Evolutionary conservation across 148 eudicot genomes (phyloP).

Genomic region (Hydrangea macrophylla): DNA sequence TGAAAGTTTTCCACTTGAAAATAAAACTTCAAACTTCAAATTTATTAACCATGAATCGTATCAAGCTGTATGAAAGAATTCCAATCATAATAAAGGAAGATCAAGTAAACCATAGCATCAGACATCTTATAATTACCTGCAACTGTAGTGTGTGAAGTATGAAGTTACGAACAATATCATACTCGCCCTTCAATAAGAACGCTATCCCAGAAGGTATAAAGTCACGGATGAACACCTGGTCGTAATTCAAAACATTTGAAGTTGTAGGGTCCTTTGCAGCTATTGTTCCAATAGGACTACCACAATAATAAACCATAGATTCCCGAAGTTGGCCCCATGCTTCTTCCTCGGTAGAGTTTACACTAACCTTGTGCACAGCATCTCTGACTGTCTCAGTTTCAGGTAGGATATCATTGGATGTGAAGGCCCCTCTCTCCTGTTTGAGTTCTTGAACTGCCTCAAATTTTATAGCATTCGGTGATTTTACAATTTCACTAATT

Average conservation of each 20-base stretch:
- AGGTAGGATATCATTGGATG: slow-evolving; percentile 18
- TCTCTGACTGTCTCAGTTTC: slow-evolving; percentile 15
- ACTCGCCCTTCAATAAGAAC: slow-evolving; percentile 52
- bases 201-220: slow-evolving; percentile 53
- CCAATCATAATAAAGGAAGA: neutral
- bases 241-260: slow-evolving; percentile 50
- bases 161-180: slow-evolving; percentile 54
- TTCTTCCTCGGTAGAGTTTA: slow-evolving; percentile 48
- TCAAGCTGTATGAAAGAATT: neutral
- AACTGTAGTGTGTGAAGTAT: slow-evolving; percentile 51
- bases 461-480: slow-evolving; percentile 32
- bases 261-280: slow-evolving; percentile 66
- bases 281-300: slow-evolving; percentile 67
- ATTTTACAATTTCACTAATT: slow-evolving; percentile 24
- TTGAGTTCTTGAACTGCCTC: slow-evolving; percentile 24
- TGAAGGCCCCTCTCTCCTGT: slow-evolving; percentile 17
- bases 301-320: slow-evolving; percentile 63
- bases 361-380: slow-evolving; percentile 11
- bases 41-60: too few species aligned
- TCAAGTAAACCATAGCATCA: neutral
- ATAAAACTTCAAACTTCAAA: too few species aligned
- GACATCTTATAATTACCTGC: slow-evolving; percentile 31
- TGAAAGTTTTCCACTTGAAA: too few species aligned
- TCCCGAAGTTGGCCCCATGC: slow-evolving; percentile 60
- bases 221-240: slow-evolving; percentile 57